Conservation (phyloP, 768 basidiomycete genomes). For the Tulasnella sp. region DNA sequence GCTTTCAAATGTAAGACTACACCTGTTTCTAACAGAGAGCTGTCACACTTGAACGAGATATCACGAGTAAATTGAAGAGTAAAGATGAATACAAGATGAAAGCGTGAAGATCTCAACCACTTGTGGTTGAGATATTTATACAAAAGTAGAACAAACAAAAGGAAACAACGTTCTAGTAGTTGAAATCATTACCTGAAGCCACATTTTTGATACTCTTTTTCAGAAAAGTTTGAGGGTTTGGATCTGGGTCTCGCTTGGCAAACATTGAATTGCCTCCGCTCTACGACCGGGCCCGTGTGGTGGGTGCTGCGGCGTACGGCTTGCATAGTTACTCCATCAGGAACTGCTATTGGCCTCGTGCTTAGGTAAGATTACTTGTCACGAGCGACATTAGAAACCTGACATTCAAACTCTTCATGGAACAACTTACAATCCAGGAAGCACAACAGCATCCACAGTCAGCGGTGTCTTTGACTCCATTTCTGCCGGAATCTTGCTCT, state of each 20-base stretch:
- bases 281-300: slow-evolving; percentile 45
- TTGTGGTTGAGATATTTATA: too few relatives aligned
- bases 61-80: too few relatives aligned
- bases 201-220: too few relatives aligned
- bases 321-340: slow-evolving; percentile 76
- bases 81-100: too few relatives aligned
- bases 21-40: too few relatives aligned
- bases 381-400: too few relatives aligned
- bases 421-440: slow-evolving; percentile 66
- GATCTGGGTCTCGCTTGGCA: slow-evolving; percentile 81
- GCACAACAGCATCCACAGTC: slow-evolving; percentile 62
- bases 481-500: slow-evolving; percentile 81
- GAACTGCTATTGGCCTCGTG: slow-evolving; percentile 75
- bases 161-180: too few relatives aligned
- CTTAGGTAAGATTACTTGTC: slow-evolving; percentile 33
- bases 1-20: too few relatives aligned
- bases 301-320: slow-evolving; percentile 53
- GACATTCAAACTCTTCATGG: background rate
- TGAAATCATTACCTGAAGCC: too few relatives aligned
- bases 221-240: slow-evolving; percentile 92
- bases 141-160: too few relatives aligned
- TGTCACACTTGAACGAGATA: too few relatives aligned
- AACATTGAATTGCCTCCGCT: slow-evolving; percentile 45
- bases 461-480: slow-evolving; percentile 75
- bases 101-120: too few relatives aligned